phyloP scores from a whole-genome alignment of 192 early-diverging fungal species.

The Fimicolochytrium jonesii region DNA sequence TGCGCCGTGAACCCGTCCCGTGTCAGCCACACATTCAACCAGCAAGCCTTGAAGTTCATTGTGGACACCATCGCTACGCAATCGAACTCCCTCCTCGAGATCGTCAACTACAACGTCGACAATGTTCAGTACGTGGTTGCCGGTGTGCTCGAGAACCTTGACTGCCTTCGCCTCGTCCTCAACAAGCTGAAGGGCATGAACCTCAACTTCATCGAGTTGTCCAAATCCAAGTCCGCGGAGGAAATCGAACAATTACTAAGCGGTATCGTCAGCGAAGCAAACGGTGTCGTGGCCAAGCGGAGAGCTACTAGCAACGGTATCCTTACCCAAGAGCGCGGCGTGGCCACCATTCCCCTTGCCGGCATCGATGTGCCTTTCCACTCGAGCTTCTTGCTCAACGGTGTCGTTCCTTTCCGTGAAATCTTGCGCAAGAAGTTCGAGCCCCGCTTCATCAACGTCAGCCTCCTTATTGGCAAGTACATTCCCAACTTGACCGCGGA shows the following conservation, averaged over 20 bases:
- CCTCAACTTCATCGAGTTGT: conserved; percentile 81
- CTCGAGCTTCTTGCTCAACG: conserved; percentile 86
- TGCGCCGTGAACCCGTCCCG: conserved; percentile 89
- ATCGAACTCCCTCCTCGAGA: conserved; percentile 77
- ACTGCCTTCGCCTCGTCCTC: conserved; percentile 74
- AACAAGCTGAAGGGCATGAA: conserved; percentile 84
- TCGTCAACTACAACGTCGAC: conserved; percentile 97
- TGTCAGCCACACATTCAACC: conserved; percentile 78
- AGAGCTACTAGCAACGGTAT: conserved; percentile 52
- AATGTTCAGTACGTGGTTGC: conserved; percentile 95
- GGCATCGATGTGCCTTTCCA: conserved; percentile 98
- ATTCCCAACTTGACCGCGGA: conserved; percentile 92
- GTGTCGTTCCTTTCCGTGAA: conserved; percentile 88
- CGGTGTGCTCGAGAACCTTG: conserved; percentile 77
- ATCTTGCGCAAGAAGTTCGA: conserved; percentile 83
- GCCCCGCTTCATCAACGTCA: conserved; percentile 75
- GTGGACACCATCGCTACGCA: conserved; percentile 77
- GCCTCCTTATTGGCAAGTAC: conserved; percentile 76
- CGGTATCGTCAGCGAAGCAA: conserved; percentile 68
- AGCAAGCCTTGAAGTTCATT: conserved; percentile 77
- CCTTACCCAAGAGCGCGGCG: conserved; percentile 76
- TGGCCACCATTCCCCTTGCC: conserved; percentile 83
- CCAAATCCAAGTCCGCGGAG: conserved; percentile 77
- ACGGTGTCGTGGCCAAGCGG: conserved; percentile 66
- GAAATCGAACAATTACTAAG: conserved; percentile 78